Evolutionary conservation across 495 filamentous ascomycete genomes (phyloP).

Genomic region (Umbilicaria muhlenbergii): DNA sequence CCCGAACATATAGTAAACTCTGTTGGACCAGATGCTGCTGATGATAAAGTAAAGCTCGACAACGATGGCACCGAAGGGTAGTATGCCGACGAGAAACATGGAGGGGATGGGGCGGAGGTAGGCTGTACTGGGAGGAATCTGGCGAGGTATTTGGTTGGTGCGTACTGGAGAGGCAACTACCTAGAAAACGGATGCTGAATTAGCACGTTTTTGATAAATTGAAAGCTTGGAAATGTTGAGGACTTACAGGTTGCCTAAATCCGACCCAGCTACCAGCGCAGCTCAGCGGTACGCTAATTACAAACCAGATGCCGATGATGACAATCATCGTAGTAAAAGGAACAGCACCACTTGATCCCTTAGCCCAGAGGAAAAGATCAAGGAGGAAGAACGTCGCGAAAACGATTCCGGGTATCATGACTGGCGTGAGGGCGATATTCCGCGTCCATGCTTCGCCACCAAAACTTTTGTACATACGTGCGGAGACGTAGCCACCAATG

Average conservation of each 20-base stretch:
- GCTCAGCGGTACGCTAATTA: slow-evolving; percentile 85
- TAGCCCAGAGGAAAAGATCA: slow-evolving; percentile 90
- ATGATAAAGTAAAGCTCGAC: slow-evolving; percentile 98
- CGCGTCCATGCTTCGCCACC: slow-evolving; percentile 86
- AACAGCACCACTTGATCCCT: slow-evolving; percentile 79
- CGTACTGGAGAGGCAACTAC: slow-evolving; percentile 65
- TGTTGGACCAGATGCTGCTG: slow-evolving; percentile 92
- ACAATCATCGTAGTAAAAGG: slow-evolving; percentile 95
- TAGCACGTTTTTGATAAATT: not conserved
- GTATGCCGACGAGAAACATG: slow-evolving; percentile 74
- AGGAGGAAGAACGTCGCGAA: slow-evolving; percentile 85
- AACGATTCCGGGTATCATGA: slow-evolving; percentile 73
- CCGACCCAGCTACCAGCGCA: slow-evolving; percentile 86
- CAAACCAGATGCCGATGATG: slow-evolving; percentile 85
- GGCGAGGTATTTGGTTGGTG: slow-evolving; percentile 94
- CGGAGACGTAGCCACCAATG: slow-evolving; percentile 81
- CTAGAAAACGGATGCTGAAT: slow-evolving; percentile 9
- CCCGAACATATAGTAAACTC: slow-evolving; percentile 99
- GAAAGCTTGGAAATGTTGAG: not conserved
- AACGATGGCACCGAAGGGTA: slow-evolving; percentile 92
- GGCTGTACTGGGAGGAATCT: slow-evolving; percentile 69
- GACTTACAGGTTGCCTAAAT: slow-evolving; percentile 46
- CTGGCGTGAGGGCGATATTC: slow-evolving; percentile 76
- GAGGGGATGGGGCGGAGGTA: slow-evolving; percentile 76
- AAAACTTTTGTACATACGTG: slow-evolving; percentile 82